Base-by-base conservation (phyloP, 345 rosid genomes). In the Acer saccharum region DNA sequence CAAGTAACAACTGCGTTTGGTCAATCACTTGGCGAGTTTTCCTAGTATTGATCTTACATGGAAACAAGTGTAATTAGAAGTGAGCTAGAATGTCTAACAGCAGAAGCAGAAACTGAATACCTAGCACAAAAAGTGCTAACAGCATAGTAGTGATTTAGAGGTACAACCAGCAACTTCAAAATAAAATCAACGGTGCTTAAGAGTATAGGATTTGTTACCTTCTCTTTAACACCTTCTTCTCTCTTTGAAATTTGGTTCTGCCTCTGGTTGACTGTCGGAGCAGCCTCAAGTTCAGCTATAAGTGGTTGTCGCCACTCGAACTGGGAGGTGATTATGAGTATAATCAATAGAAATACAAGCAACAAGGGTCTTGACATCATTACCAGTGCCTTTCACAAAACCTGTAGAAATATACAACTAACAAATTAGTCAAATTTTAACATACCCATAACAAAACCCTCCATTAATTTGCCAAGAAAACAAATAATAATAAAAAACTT, bases 251-350 rank as follows among this genome's bases (percentile, higher is more conserved):
- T 76, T 32, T 81, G 91, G 65, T 83, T 84, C 74, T 90, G 95
- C 83, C 90, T 92, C 67, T 86, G 90, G 72, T 86, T 73, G 62
- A 85, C 68, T 25, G 81, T 83, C 5, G 91, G 88, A 68, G 84
- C 72, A 7, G 83, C 52, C 46, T 90, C 98, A 65, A 85, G 80
- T 80, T 95, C 98, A 25, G 63, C 82, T 75, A 93, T 85, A 60
- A 93, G 90, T 48, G 88, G 97, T 78, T 93, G 97, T 76, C 91
- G 91, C 98, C 98, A 95, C 78, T 95, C 98, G 71, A 95, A 95
- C 68, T 92, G 98, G 70, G 94, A 93, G 23, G 98, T 93, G 55
- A 92, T 89, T 60, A 95, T 88, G 57, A 93, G 91, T 83, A 90
- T 78, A 13, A 95, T 80, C 77, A 93, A 85, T 44, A 95, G 87